Conservation (phyloP, 1,139 yeast genomes). For the Debaryomycetaceae sp. region DNA sequence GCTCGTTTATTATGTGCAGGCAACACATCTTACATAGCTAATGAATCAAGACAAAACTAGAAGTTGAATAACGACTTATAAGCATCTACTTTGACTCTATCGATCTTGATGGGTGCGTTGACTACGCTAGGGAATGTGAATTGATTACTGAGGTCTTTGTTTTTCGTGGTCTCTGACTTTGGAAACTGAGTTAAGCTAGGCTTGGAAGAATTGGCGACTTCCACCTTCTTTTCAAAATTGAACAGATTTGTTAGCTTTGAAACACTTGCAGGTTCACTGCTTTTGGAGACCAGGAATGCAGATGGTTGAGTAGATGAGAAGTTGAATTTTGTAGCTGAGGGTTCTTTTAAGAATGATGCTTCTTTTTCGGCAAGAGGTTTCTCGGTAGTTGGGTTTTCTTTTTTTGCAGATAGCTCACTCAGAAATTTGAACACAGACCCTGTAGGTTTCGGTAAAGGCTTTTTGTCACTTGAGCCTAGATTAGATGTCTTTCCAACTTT, state of each 20-base stretch:
- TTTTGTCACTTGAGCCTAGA: neutral
- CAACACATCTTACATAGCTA: neutral
- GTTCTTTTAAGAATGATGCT: neutral
- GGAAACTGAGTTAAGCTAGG: constrained; percentile 1
- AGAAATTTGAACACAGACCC: neutral
- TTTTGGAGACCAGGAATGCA: neutral
- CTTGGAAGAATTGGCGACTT: neutral
- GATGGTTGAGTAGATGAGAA: neutral
- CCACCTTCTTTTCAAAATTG: neutral
- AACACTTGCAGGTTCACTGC: neutral
- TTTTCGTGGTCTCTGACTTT: neutral
- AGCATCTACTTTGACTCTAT: constrained; percentile 24
- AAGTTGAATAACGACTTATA: constrained; percentile 28
- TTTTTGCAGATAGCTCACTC: neutral
- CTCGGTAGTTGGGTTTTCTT: neutral
- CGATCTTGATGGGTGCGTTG: constrained; percentile 18
- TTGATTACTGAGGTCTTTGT: neutral
- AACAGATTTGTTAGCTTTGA: neutral
- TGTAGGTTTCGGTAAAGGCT: neutral
- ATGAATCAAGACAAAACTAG: no score
- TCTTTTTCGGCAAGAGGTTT: neutral
- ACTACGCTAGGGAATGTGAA: constrained; percentile 31
- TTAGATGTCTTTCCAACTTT: no score
- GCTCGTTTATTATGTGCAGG: constrained; percentile 1
- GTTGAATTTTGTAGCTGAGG: neutral